Evolutionary conservation across 176 grass and related monocot species (phyloP).

Genomic region (Echinochloa phyllopogon): DNA sequence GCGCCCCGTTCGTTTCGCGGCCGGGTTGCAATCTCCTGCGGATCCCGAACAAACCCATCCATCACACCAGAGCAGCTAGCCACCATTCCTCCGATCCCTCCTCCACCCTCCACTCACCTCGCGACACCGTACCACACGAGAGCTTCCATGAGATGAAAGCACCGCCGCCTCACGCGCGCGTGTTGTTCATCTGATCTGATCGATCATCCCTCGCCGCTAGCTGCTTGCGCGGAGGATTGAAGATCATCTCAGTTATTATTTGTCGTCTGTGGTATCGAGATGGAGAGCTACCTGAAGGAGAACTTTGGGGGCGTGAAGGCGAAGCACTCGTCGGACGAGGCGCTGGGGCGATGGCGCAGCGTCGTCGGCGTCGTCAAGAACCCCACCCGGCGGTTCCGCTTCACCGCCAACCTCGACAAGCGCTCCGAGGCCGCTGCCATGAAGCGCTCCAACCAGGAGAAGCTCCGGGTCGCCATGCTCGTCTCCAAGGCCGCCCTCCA

Average conservation of each 20-base stretch:
- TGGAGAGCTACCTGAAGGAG: slow-evolving; percentile 93
- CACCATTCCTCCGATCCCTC: too few species aligned
- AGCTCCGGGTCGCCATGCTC: slow-evolving; percentile 82
- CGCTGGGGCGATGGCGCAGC: slow-evolving; percentile 77
- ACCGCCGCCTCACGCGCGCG: too few species aligned
- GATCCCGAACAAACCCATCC: neutral
- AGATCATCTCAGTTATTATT: too few species aligned
- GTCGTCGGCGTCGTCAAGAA: slow-evolving; percentile 98
- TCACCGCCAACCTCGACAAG: slow-evolving; percentile 93
- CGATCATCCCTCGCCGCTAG: too few species aligned
- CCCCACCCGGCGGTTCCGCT: slow-evolving; percentile 84
- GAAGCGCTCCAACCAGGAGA: slow-evolving; percentile 96
- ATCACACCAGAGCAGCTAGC: neutral
- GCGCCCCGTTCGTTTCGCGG: neutral
- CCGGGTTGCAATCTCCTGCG: neutral
- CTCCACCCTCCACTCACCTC: neutral
- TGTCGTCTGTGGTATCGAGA: neutral
- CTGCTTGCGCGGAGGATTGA: too few species aligned
- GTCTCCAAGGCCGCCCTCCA: slow-evolving; percentile 95
- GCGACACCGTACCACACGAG: too few species aligned
- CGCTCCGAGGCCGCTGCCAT: slow-evolving; percentile 83
- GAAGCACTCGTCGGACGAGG: slow-evolving; percentile 87
- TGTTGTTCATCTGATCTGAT: too few species aligned
- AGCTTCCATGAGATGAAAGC: neutral
- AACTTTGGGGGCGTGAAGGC: slow-evolving; percentile 84